A percentile compares a stretch with the other conserved stretches of the same genome.
Conservation (phyloP, 2,329 filamentous ascomycete species). For the Colletotrichum lupini region DNA sequence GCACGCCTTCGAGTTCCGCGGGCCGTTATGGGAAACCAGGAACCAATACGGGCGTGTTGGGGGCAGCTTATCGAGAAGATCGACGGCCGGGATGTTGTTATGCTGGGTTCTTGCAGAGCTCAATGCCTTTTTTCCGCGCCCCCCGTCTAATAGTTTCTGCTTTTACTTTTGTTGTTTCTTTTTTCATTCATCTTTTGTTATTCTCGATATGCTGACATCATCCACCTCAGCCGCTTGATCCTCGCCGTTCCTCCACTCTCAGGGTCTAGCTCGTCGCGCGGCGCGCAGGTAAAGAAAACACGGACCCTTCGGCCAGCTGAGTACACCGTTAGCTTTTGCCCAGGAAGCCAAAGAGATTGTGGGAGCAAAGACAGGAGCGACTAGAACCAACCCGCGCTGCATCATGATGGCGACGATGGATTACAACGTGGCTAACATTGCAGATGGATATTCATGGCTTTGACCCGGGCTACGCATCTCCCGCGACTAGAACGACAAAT, state of each 20-base stretch:
- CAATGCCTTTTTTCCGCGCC: constrained; percentile 11
- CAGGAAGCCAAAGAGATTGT: constrained; percentile 28
- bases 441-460: constrained; percentile 22
- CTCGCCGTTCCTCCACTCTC: constrained; percentile 5
- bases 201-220: constrained; percentile 33
- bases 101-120: constrained; percentile 1
- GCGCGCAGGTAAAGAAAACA: constrained; percentile 13
- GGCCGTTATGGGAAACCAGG: constrained; percentile 11
- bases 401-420: constrained; percentile 26
- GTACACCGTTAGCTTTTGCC: constrained; percentile 5
- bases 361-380: constrained; percentile 30
- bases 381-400: constrained; percentile 22
- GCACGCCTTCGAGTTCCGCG: background rate
- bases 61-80: constrained; percentile 7
- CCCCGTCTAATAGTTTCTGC: constrained; percentile 27
- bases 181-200: constrained; percentile 15
- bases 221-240: constrained; percentile 24
- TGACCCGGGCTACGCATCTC: constrained; percentile 30
- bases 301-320: constrained; percentile 17
- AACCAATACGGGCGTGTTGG: background rate
- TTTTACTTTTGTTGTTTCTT: constrained; percentile 28
- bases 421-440: constrained; percentile 34
- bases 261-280: constrained; percentile 13
- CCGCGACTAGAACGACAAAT: constrained; percentile 24
- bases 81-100: constrained; percentile 12